phyloP scores from a whole-genome alignment of 495 filamentous ascomycete species.

The Cladorrhinum samala region DNA sequence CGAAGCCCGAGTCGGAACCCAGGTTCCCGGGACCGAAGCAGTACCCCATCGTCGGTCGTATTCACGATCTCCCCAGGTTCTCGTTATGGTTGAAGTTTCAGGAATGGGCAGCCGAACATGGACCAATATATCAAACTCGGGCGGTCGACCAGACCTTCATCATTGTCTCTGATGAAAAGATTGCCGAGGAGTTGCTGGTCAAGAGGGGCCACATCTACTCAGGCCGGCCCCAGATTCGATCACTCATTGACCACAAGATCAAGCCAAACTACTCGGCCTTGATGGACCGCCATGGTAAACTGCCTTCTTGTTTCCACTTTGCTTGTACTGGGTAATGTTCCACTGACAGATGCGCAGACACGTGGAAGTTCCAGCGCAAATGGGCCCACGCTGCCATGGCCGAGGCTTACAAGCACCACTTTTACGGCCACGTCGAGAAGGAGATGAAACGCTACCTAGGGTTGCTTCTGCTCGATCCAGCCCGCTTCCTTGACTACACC shows the following conservation, averaged over 20 bases:
- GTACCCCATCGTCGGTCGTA: slow-evolving; percentile 44
- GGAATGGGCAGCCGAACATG: slow-evolving; percentile 50
- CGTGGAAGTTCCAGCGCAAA: slow-evolving; percentile 41
- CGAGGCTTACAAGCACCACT: slow-evolving; percentile 40
- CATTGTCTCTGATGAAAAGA: slow-evolving; percentile 50
- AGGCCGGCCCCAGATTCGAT: slow-evolving; percentile 43
- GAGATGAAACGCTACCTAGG: slow-evolving; percentile 40
- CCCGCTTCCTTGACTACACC: slow-evolving; percentile 38
- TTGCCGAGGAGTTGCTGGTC: slow-evolving; percentile 50
- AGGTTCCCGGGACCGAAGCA: slow-evolving; percentile 40
- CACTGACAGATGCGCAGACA: slow-evolving; percentile 34
- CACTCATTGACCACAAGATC: slow-evolving; percentile 42
- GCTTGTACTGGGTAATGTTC: not conserved
- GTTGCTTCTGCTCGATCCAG: slow-evolving; percentile 38
- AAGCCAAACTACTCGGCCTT: slow-evolving; percentile 41
- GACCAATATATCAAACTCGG: slow-evolving; percentile 49
- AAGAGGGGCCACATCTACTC: slow-evolving; percentile 50
- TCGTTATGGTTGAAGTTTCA: slow-evolving; percentile 51
- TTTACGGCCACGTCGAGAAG: slow-evolving; percentile 42
- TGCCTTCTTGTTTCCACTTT: not conserved
- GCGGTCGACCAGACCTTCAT: slow-evolving; percentile 45
- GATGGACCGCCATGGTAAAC: slow-evolving; percentile 45
- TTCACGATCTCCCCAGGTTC: slow-evolving; percentile 46
- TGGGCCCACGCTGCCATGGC: slow-evolving; percentile 45
- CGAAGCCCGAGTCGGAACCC: slow-evolving; percentile 15